A percentile compares a stretch with the other conserved stretches of the same genome.
Evolutionary conservation across 2,329 filamentous ascomycete genomes (phyloP).

Genomic region (Elsinoe necatrix): DNA sequence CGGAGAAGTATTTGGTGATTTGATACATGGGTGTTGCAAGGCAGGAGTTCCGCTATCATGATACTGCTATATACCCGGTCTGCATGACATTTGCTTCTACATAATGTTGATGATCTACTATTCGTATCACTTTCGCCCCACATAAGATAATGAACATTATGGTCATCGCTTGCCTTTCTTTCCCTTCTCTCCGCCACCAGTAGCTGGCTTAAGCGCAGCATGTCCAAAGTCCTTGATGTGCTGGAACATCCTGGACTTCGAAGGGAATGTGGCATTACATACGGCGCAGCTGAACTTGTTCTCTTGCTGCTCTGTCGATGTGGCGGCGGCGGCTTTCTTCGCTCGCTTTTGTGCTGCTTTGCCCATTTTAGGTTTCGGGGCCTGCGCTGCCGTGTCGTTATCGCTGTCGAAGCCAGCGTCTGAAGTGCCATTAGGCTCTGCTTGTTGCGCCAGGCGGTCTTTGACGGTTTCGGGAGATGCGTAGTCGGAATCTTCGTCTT

Average conservation of each 20-base stretch:
- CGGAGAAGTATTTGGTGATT: constrained; percentile 47
- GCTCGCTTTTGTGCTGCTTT: constrained; percentile 41
- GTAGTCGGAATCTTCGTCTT: constrained; percentile 34
- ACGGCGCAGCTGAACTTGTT: constrained; percentile 61
- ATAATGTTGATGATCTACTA: not conserved
- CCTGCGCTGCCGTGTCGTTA: not conserved
- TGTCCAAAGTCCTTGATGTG: constrained; percentile 62
- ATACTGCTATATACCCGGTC: not conserved
- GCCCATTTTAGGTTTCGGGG: constrained; percentile 32
- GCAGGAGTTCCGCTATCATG: not conserved
- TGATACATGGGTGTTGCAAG: constrained; percentile 20
- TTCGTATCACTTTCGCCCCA: too few relatives aligned
- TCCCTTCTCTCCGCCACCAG: constrained; percentile 23
- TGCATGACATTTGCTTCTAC: constrained; percentile 5
- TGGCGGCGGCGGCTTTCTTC: constrained; percentile 37
- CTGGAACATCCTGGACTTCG: constrained; percentile 62
- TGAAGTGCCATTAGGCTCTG: not conserved
- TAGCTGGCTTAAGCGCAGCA: constrained; percentile 42
- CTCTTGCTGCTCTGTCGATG: constrained; percentile 25
- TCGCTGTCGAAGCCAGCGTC: not conserved
- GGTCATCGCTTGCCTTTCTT: constrained; percentile 26
- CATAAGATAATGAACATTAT: too few relatives aligned
- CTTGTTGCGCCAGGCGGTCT: constrained; percentile 26
- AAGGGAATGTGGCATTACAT: constrained; percentile 70
- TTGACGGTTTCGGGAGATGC: constrained; percentile 35